Evolutionary conservation across 768 basidiomycete genomes (phyloP).

Genomic region (Holtermannia corniformis): DNA sequence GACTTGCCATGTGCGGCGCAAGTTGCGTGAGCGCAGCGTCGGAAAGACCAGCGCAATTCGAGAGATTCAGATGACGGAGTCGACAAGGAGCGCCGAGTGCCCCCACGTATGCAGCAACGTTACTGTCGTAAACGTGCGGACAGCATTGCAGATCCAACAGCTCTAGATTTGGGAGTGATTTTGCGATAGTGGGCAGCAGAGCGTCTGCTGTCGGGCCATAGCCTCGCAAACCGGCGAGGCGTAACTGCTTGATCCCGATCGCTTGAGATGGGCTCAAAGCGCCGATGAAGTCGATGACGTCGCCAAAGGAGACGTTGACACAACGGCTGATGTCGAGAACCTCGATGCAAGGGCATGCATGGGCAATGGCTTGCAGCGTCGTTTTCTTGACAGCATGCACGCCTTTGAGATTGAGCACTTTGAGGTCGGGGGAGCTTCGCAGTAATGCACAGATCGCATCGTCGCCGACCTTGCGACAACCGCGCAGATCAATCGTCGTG

Average conservation of each 20-base stretch:
- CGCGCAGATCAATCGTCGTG: slow-evolving; percentile 54
- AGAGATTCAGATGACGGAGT: slow-evolving; percentile 65
- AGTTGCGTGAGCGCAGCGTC: slow-evolving; percentile 66
- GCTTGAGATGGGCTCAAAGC: slow-evolving; percentile 45
- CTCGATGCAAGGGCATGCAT: slow-evolving; percentile 51
- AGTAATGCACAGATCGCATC: slow-evolving; percentile 62
- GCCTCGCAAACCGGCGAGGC: slow-evolving; percentile 58
- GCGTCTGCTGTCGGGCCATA: slow-evolving; percentile 46
- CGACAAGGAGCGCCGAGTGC: slow-evolving; percentile 63
- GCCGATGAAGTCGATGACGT: slow-evolving; percentile 27
- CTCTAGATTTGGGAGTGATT: slow-evolving; percentile 61
- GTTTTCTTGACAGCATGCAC: slow-evolving; percentile 60
- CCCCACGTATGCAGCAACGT: slow-evolving; percentile 51
- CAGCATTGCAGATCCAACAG: slow-evolving; percentile 71
- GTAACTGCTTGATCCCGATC: slow-evolving; percentile 51
- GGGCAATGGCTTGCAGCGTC: slow-evolving; percentile 60
- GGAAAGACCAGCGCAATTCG: slow-evolving; percentile 60
- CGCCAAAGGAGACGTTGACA: slow-evolving; percentile 50
- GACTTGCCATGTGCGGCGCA: slow-evolving; percentile 56
- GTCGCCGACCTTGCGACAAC: slow-evolving; percentile 59
- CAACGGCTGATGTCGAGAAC: slow-evolving; percentile 66
- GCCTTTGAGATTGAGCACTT: slow-evolving; percentile 57
- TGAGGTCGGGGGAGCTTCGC: slow-evolving; percentile 53
- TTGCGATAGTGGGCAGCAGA: slow-evolving; percentile 58
- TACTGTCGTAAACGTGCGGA: slow-evolving; percentile 55